Base-by-base conservation (phyloP, 2,329 filamentous ascomycete species). In the Clonostachys rosea region DNA sequence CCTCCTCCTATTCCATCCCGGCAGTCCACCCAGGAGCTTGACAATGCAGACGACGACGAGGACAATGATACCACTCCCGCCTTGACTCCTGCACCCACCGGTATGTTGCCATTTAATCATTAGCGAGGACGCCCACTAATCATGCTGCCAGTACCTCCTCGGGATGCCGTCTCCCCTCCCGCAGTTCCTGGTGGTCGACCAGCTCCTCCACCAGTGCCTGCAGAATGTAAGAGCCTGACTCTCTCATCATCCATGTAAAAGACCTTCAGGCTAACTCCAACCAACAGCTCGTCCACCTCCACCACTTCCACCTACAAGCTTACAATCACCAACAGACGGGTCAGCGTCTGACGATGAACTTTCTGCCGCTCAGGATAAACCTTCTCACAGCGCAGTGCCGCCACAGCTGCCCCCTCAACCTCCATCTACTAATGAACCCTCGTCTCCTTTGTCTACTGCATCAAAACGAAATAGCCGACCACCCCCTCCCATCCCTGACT, bases 341-440 rank as follows among this genome's bases (percentile, higher is more conserved):
- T 95, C 90, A 2, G 89, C 87, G 62, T 94, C 91, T 40, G 91
- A 95, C 56, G 91, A 96, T 62, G 92, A 96, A 64, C 71, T 91
- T 57, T 90, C 87, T 10, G 71, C 73, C 46, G 66, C 67, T 59
- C 60, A 76, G 54, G 66, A 72, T 44, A 65, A 75, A 53, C 56
- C 67, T 58, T 46, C 75, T 17, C 67, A 72, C 35, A 68, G 67
- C 18, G 61, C 68, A 16, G 65, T 68, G 45, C 64, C 64, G 45
- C 65, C 67, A 33, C 64, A 67, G 46, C 66, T 66, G 18, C 71
- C 71, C 44, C 71, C 70, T 11, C 72, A 73, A 16, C 73, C 74
- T 14, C 73, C 76, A 30, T 3, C 61, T 73, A 30, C 59, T 69
- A 12, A 52, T 54, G 5, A 39, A 49, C n/a, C 37, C 41, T 4